A percentile compares a stretch with the other conserved stretches of the same genome.
These are phyloP conservation scores for Aureobasidium sp. DNA, from an alignment of 2,329 filamentous ascomycete genomes.

Conservation along the genomic window DNA sequence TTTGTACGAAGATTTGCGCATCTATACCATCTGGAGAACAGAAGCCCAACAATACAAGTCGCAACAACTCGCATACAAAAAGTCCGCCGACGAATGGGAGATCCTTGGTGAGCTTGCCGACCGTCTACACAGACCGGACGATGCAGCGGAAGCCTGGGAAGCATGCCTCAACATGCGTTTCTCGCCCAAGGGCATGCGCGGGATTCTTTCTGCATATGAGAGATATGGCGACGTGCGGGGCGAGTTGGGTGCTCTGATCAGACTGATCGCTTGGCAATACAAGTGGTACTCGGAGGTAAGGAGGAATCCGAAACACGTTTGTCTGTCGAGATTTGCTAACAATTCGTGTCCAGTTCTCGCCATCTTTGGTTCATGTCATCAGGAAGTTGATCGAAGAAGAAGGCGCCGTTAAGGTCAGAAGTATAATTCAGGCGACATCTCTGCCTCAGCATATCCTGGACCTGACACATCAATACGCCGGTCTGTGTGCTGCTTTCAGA, in stretches of 20 bases:
- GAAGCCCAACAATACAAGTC: slow-evolving; percentile 94
- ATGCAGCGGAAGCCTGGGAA: slow-evolving; percentile 88
- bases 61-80: slow-evolving; percentile 92
- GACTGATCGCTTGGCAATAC: slow-evolving; percentile 95
- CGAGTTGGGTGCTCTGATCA: slow-evolving; percentile 75
- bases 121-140: slow-evolving; percentile 81
- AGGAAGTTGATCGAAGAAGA: slow-evolving; percentile 94
- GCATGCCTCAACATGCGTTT: slow-evolving; percentile 82
- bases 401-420: slow-evolving; percentile 92
- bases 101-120: slow-evolving; percentile 90
- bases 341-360: slow-evolving; percentile 61
- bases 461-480: slow-evolving; percentile 91
- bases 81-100: slow-evolving; percentile 96
- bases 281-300: slow-evolving; percentile 92
- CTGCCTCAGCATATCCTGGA: slow-evolving; percentile 88
- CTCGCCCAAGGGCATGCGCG: slow-evolving; percentile 83
- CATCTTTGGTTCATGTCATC: slow-evolving; percentile 77
- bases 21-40: slow-evolving; percentile 98
- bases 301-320: not conserved
- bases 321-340: not conserved
- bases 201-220: slow-evolving; percentile 73
- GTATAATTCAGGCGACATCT: slow-evolving; percentile 93
- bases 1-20: slow-evolving; percentile 90
- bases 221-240: slow-evolving; percentile 69
- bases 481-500: slow-evolving; percentile 86